phyloP scores from a whole-genome alignment of 139 green algal species.

The Edaphochlamys debaryana region DNA sequence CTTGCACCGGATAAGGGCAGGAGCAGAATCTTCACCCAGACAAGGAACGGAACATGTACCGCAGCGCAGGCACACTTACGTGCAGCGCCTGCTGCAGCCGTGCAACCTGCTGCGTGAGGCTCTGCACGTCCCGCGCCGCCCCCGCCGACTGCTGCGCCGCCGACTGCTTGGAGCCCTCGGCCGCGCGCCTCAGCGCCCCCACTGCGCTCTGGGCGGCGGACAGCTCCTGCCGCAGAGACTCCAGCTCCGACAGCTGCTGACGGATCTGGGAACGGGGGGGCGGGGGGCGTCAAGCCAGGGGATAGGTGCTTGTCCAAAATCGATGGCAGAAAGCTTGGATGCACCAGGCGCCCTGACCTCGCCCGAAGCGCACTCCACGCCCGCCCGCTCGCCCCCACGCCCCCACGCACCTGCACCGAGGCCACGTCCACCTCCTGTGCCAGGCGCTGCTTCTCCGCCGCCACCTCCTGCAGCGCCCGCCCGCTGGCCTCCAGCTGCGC shows the following conservation, averaged over 20 bases:
- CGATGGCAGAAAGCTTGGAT: no score
- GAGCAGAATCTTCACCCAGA: no score
- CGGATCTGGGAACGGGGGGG: constrained; percentile 23
- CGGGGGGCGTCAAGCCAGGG: no score
- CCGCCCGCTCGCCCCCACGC: no score
- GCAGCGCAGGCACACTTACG: no score
- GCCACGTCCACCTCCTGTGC: background rate
- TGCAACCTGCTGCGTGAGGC: constrained; percentile 49
- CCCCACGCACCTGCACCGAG: constrained; percentile 36
- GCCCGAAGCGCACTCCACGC: no score
- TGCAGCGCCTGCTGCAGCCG: background rate
- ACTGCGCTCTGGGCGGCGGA: constrained; percentile 19
- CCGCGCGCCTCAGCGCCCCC: constrained; percentile 30
- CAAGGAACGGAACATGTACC: no score
- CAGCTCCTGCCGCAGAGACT: constrained; percentile 44
- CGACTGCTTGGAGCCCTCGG: constrained; percentile 10
- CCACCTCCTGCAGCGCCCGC: constrained; percentile 16
- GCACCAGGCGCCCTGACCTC: no score
- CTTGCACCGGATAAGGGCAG: no score
- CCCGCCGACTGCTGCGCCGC: constrained; percentile 12
- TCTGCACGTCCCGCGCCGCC: constrained; percentile 30
- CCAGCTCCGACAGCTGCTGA: constrained; percentile 56
- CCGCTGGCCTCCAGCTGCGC: constrained; percentile 28
- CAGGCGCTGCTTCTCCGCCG: constrained; percentile 25
- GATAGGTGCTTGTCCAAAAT: no score